Conservation (phyloP, 306 rosid species). For the Canavalia ensiformis region DNA sequence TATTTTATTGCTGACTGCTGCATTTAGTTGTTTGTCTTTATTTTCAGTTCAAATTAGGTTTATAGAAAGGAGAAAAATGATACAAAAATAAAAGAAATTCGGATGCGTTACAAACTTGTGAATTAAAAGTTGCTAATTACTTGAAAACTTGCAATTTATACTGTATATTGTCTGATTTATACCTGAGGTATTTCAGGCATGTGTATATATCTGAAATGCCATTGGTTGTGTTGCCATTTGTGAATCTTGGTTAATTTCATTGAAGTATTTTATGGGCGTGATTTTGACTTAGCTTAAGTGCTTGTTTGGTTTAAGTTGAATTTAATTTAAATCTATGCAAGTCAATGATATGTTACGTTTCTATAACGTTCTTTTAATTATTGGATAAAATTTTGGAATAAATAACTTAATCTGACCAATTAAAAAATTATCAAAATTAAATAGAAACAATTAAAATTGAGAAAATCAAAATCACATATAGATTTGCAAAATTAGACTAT, state of each 20-base stretch:
- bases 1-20: not conserved
- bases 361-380: too few relatives aligned
- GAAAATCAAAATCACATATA: too few relatives aligned
- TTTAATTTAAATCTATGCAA: too few relatives aligned
- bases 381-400: too few relatives aligned
- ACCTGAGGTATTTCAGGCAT: not conserved
- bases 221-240: not conserved
- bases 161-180: slow-evolving; percentile 23
- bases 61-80: slow-evolving; percentile 11
- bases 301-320: too few relatives aligned
- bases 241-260: not conserved
- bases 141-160: not conserved
- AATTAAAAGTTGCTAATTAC: slow-evolving; percentile 24
- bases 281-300: not conserved
- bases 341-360: too few relatives aligned
- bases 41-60: not conserved
- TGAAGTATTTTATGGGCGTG: not conserved
- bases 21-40: slow-evolving; percentile 15
- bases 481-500: too few relatives aligned
- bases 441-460: too few relatives aligned
- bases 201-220: slow-evolving; percentile 1
- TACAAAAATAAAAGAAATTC: not conserved
- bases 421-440: too few relatives aligned
- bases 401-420: too few relatives aligned
- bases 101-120: not conserved